Evolutionary conservation across 1,284 basidiomycete species (phyloP).

Genomic region (Moesziomyces sp.): DNA sequence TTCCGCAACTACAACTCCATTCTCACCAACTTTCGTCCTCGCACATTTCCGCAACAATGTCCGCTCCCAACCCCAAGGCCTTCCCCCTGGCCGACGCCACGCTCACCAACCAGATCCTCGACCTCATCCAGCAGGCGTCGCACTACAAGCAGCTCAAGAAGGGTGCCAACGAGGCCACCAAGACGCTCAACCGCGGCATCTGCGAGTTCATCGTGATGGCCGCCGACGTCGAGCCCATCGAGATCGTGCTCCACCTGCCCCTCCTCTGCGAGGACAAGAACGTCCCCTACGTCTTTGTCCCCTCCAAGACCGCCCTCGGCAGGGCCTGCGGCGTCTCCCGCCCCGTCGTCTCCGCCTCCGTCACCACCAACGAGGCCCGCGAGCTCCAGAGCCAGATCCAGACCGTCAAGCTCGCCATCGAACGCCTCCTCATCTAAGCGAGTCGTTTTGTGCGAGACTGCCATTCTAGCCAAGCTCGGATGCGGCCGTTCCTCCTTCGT

Average conservation of each 20-base stretch:
- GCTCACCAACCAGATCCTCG: conserved; percentile 89
- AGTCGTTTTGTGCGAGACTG: conserved; percentile 1
- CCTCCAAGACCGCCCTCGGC: conserved; percentile 92
- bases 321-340: conserved; percentile 95
- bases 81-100: conserved; percentile 90
- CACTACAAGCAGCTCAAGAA: conserved; percentile 98
- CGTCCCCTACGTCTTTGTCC: conserved; percentile 94
- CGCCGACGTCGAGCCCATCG: conserved; percentile 88
- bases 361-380: conserved; percentile 94
- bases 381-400: conserved; percentile 91
- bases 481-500: background rate
- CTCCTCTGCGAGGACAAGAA: conserved; percentile 99
- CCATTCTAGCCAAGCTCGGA: conserved; percentile 1
- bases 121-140: conserved; percentile 69
- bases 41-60: conserved; percentile 34
- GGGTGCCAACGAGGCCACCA: conserved; percentile 93
- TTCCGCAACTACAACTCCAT: background rate
- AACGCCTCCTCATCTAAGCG: conserved; percentile 60
- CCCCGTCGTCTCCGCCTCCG: conserved; percentile 92
- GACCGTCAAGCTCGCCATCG: conserved; percentile 76
- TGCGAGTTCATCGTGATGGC: conserved; percentile 98
- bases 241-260: conserved; percentile 96
- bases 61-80: conserved; percentile 76
- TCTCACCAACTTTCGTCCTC: background rate
- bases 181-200: conserved; percentile 98